These are phyloP conservation scores for Lanmaoa pseudosensibilis DNA, from an alignment of 768 basidiomycete genomes.

Conservation along the genomic window DNA sequence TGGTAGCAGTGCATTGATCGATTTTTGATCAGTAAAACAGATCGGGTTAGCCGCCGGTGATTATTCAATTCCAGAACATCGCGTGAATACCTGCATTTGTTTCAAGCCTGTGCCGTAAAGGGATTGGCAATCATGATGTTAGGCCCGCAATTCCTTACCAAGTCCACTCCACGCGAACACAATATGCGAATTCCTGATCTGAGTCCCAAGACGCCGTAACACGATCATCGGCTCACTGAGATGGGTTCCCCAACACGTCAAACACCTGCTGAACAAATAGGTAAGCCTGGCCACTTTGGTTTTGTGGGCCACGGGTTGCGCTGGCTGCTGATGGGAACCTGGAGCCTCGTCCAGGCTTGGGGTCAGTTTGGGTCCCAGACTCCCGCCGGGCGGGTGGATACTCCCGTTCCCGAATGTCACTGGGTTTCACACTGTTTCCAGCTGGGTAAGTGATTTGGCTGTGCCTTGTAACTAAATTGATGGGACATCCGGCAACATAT, in stretches of 20 bases:
- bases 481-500: conserved; percentile 21
- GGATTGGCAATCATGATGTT: conserved; percentile 35
- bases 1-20: conserved; percentile 30
- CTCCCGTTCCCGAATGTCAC: conserved; percentile 24
- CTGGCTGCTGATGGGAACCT: conserved; percentile 16
- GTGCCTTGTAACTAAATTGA: conserved; percentile 33
- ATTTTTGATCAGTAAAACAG: conserved; percentile 30
- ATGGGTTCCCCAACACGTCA: conserved; percentile 18
- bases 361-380: conserved; percentile 8
- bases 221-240: conserved; percentile 18
- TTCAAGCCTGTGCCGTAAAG: conserved; percentile 35
- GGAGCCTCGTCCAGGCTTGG: conserved; percentile 5
- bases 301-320: conserved; percentile 9
- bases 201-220: conserved; percentile 20
- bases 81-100: conserved; percentile 22
- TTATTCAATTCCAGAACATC: conserved; percentile 32
- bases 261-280: conserved; percentile 4
- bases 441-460: conserved; percentile 20
- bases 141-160: conserved; percentile 10
- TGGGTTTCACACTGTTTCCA: conserved; percentile 31
- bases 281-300: conserved; percentile 7
- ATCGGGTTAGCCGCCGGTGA: conserved; percentile 30
- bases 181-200: conserved; percentile 9
- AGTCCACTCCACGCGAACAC: conserved; percentile 12
- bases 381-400: conserved; percentile 13